A percentile compares a stretch with the other conserved stretches of the same genome.
Conservation (phyloP, 2,329 filamentous ascomycete genomes). For the Aspergillus spinulosporus region DNA sequence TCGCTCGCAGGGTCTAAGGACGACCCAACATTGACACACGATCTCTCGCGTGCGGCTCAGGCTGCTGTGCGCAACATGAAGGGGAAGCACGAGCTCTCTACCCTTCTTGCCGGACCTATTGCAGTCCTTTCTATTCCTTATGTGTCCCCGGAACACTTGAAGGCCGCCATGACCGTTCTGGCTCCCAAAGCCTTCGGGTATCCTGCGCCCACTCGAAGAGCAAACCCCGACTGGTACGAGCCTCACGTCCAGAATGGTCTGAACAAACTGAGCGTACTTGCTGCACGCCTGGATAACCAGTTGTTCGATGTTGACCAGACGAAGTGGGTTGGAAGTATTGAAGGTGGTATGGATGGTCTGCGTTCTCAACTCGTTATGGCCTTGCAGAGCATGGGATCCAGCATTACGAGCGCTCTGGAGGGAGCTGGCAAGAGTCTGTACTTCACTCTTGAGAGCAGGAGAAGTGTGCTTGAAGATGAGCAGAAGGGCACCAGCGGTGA, state of each 20-base stretch:
- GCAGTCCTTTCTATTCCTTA: slow-evolving; percentile 77
- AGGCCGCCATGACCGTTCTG: slow-evolving; percentile 76
- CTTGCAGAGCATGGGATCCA: slow-evolving; percentile 76
- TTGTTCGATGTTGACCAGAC: slow-evolving; percentile 75
- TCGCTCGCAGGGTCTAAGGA: slow-evolving; percentile 33
- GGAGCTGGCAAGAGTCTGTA: slow-evolving; percentile 79
- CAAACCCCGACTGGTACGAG: slow-evolving; percentile 80
- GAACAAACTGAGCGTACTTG: slow-evolving; percentile 82
- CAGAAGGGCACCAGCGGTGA: slow-evolving; percentile 36
- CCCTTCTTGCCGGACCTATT: slow-evolving; percentile 78
- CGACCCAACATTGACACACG: slow-evolving; percentile 54
- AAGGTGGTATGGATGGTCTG: slow-evolving; percentile 77
- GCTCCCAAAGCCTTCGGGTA: slow-evolving; percentile 71
- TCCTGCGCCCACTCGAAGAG: slow-evolving; percentile 72
- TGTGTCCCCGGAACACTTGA: slow-evolving; percentile 81
- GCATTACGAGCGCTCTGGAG: slow-evolving; percentile 74
- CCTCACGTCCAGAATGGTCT: slow-evolving; percentile 74
- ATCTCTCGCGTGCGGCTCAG: slow-evolving; percentile 59
- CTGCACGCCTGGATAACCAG: slow-evolving; percentile 81
- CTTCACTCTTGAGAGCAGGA: slow-evolving; percentile 81
- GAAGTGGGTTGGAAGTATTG: slow-evolving; percentile 72
- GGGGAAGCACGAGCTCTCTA: slow-evolving; percentile 63
- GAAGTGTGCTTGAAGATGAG: slow-evolving; percentile 77
- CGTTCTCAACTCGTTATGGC: slow-evolving; percentile 77
- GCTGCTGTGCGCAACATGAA: slow-evolving; percentile 52